Evolutionary conservation across 192 early-diverging fungal genomes (phyloP).

Genomic region (Rhizophagus clarus): DNA sequence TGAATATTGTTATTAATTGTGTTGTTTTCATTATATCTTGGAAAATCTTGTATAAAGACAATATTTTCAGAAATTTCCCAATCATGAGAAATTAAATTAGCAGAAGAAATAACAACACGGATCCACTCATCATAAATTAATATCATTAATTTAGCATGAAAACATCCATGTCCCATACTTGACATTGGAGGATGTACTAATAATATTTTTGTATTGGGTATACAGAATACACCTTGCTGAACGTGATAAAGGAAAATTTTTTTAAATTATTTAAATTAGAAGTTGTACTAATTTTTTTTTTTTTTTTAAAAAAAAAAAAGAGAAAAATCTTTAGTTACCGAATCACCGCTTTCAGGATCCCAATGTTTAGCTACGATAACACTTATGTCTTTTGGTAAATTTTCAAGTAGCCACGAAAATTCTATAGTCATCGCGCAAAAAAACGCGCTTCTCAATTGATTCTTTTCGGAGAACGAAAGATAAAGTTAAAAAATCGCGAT

Average conservation of each 20-base stretch:
- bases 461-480: slow-evolving; percentile 11
- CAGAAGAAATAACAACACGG: slow-evolving; percentile 52
- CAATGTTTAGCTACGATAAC: slow-evolving; percentile 48
- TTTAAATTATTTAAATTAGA: neutral
- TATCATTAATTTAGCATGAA: slow-evolving; percentile 66
- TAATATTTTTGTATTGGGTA: slow-evolving; percentile 34
- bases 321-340: too few species aligned
- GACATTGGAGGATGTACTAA: slow-evolving; percentile 53
- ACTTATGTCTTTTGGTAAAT: slow-evolving; percentile 44
- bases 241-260: neutral
- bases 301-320: neutral
- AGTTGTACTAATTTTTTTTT: neutral
- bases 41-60: slow-evolving; percentile 64
- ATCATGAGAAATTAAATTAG: slow-evolving; percentile 42
- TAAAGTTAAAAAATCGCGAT: neutral
- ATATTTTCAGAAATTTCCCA: slow-evolving; percentile 59
- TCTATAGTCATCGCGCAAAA: slow-evolving; percentile 56
- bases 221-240: slow-evolving; percentile 32
- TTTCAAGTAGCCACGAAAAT: slow-evolving; percentile 47
- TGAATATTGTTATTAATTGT: slow-evolving; percentile 7
- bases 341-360: slow-evolving; percentile 33
- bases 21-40: neutral
- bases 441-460: slow-evolving; percentile 45
- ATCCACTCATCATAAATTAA: slow-evolving; percentile 51
- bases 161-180: slow-evolving; percentile 41